A percentile compares a stretch with the other conserved stretches of the same genome.
Conservation (phyloP, 2,329 filamentous ascomycete species). For the Nemania sp. region DNA sequence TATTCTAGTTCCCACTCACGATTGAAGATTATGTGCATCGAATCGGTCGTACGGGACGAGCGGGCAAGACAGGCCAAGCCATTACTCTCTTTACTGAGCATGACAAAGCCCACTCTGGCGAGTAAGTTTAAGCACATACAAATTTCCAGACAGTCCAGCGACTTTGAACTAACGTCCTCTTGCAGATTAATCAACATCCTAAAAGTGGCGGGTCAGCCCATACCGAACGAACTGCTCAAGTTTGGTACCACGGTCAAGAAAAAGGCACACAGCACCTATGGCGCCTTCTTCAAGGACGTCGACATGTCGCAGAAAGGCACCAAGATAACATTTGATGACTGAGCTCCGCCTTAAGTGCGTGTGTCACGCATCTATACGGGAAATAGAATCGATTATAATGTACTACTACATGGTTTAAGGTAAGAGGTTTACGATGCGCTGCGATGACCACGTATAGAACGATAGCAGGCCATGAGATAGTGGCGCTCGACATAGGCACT, state of each 20-base stretch:
- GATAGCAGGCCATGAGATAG: constrained; percentile 58
- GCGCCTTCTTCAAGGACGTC: constrained; percentile 92
- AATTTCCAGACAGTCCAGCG: background rate
- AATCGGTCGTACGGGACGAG: constrained; percentile 92
- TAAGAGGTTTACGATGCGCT: constrained; percentile 18
- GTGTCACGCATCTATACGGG: background rate
- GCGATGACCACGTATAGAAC: constrained; percentile 46
- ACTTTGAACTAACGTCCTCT: constrained; percentile 30
- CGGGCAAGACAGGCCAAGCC: constrained; percentile 84
- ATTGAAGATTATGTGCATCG: constrained; percentile 98
- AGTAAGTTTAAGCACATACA: constrained; percentile 59
- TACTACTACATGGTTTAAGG: constrained; percentile 18
- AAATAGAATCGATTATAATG: constrained; percentile 14
- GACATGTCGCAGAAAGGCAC: constrained; percentile 82
- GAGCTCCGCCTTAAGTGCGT: background rate
- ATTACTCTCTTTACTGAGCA: constrained; percentile 95
- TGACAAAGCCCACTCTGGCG: constrained; percentile 89
- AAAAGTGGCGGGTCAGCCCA: constrained; percentile 86
- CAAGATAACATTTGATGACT: constrained; percentile 84
- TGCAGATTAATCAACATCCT: constrained; percentile 87
- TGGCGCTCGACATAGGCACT: constrained; percentile 60
- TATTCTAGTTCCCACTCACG: constrained; percentile 76
- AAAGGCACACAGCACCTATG: constrained; percentile 95
- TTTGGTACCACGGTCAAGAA: constrained; percentile 99
- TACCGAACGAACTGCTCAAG: constrained; percentile 89